Percentiles rank a stretch among this genome's conserved stretches.
phyloP scores from a whole-genome alignment of 2,329 filamentous ascomycete genomes.

The Diaporthe citriasiana region DNA sequence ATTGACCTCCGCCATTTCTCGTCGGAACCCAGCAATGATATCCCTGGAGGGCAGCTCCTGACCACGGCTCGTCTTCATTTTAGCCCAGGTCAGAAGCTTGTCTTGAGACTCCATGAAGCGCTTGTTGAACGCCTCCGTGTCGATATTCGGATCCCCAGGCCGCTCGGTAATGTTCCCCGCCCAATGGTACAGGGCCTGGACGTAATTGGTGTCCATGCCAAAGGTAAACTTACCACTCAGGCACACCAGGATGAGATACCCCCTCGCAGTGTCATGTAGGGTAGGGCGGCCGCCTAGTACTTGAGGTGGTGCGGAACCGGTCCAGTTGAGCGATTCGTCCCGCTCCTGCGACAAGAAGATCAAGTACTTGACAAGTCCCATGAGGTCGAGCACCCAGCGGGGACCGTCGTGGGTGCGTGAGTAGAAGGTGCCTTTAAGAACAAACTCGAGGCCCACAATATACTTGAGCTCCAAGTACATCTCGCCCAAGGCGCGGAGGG shows the following conservation, averaged over 20 bases:
- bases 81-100: conserved; percentile 48
- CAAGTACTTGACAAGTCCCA: conserved; percentile 45
- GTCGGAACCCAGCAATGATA: conserved; percentile 16
- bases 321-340: conserved; percentile 40
- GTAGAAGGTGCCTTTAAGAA: conserved; percentile 48
- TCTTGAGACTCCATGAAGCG: conserved; percentile 46
- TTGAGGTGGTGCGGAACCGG: conserved; percentile 18
- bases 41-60: conserved; percentile 20
- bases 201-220: conserved; percentile 45
- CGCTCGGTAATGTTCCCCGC: conserved; percentile 37
- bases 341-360: conserved; percentile 38
- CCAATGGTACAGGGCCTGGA: conserved; percentile 45
- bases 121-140: conserved; percentile 44
- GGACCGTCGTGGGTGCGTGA: conserved; percentile 42
- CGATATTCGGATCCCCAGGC: conserved; percentile 37
- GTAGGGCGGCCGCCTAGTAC: conserved; percentile 42
- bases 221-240: conserved; percentile 43
- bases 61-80: conserved; percentile 39
- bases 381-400: conserved; percentile 48
- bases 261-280: conserved; percentile 45
- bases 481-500: conserved; percentile 45
- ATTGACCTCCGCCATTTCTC: conserved; percentile 3
- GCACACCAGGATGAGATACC: conserved; percentile 45
- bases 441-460: conserved; percentile 46
- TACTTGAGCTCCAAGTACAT: conserved; percentile 46